These are phyloP conservation scores for Leccinum barrowsii DNA, from an alignment of 768 basidiomycete genomes.

Conservation along the genomic window DNA sequence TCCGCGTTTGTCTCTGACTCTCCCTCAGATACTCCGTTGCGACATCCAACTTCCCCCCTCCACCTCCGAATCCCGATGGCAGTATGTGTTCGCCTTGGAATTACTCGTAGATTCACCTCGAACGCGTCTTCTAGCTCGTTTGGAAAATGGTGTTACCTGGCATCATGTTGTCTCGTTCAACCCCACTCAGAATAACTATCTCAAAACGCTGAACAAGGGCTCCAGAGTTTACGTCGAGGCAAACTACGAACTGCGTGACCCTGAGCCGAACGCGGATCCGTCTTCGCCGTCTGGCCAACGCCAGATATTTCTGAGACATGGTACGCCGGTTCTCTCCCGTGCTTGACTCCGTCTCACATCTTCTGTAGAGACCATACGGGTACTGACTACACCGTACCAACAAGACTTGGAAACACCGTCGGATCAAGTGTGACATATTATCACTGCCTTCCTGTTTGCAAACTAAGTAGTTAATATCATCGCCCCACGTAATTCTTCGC, in stretches of 20 bases:
- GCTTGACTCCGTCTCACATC: slow-evolving; percentile 4
- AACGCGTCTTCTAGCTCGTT: slow-evolving; percentile 42
- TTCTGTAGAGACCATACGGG: slow-evolving; percentile 49
- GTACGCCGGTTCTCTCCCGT: slow-evolving; percentile 35
- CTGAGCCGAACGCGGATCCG: slow-evolving; percentile 63
- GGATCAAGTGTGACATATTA: slow-evolving; percentile 16
- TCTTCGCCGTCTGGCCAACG: slow-evolving; percentile 68
- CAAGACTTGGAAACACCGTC: slow-evolving; percentile 19
- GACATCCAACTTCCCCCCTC: slow-evolving; percentile 59
- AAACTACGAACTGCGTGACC: slow-evolving; percentile 69
- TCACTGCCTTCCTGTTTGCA: background rate
- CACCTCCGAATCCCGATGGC: slow-evolving; percentile 57
- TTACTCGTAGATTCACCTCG: background rate
- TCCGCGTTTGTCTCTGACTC: background rate
- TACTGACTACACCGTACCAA: slow-evolving; percentile 38
- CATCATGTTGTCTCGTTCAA: slow-evolving; percentile 75
- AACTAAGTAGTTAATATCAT: slow-evolving; percentile 1
- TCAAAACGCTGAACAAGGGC: slow-evolving; percentile 66
- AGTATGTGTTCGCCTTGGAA: slow-evolving; percentile 38
- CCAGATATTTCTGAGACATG: slow-evolving; percentile 80
- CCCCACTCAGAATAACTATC: slow-evolving; percentile 56
- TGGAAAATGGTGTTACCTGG: slow-evolving; percentile 58
- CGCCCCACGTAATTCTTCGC: background rate
- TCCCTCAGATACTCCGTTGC: slow-evolving; percentile 68
- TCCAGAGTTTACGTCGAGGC: slow-evolving; percentile 80